A percentile compares a stretch with the other conserved stretches of the same genome.
phyloP scores from a whole-genome alignment of 495 filamentous ascomycete genomes.

The Penicillium chermesinum region DNA sequence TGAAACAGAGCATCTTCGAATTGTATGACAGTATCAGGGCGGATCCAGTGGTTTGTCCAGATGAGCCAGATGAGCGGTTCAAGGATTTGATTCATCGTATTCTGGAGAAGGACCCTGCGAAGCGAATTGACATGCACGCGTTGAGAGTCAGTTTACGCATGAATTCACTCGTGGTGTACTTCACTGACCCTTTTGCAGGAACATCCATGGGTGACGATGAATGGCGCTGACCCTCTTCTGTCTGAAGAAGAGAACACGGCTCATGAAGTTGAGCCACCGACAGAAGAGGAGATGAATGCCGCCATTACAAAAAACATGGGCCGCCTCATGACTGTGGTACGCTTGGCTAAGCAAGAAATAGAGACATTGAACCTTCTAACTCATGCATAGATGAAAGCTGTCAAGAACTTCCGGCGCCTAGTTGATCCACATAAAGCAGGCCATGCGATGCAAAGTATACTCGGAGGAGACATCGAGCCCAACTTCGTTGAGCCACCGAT shows the following conservation, averaged over 20 bases:
- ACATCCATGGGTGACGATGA: conserved; percentile 90
- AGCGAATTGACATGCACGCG: conserved; percentile 74
- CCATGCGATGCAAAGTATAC: conserved; percentile 49
- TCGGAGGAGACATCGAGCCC: conserved; percentile 47
- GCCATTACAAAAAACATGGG: conserved; percentile 87
- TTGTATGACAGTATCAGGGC: conserved; percentile 83
- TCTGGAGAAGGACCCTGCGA: conserved; percentile 70
- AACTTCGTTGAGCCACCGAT: conserved; percentile 54
- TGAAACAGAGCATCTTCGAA: conserved; percentile 69
- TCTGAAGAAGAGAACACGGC: conserved; percentile 82
- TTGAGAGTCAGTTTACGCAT: conserved; percentile 62
- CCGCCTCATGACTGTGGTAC: conserved; percentile 77
- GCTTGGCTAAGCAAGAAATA: conserved; percentile 13
- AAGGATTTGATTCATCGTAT: conserved; percentile 62
- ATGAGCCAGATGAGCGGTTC: conserved; percentile 52
- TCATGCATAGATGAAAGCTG: conserved; percentile 74
- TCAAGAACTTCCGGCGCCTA: conserved; percentile 74
- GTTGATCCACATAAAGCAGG: conserved; percentile 42
- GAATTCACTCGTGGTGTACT: not conserved
- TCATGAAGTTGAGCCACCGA: conserved; percentile 71
- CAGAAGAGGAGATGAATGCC: conserved; percentile 79
- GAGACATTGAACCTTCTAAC: not conserved
- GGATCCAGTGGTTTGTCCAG: conserved; percentile 47
- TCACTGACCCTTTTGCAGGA: conserved; percentile 46
- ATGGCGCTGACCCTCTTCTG: conserved; percentile 74